Conservation (phyloP, 2,329 filamentous ascomycete genomes). For the Fusarium sp. region DNA sequence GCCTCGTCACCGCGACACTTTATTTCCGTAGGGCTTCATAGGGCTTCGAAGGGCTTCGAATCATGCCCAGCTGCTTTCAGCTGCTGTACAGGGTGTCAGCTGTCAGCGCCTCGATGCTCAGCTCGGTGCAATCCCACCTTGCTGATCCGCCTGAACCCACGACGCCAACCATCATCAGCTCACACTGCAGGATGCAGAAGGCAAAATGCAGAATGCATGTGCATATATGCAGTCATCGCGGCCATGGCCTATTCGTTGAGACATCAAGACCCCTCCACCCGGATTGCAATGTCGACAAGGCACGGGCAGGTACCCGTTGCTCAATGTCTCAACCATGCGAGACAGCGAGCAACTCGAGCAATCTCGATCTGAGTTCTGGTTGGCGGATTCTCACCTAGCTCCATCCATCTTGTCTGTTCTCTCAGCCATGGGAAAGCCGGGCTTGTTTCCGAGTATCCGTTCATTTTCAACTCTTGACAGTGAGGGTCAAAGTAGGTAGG, state of each 20-base stretch:
- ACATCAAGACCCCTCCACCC: conserved; percentile 6
- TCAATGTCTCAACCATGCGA: background rate
- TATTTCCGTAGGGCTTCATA: background rate
- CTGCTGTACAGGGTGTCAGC: background rate
- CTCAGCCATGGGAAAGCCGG: background rate
- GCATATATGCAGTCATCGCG: conserved; percentile 1
- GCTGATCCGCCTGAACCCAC: background rate
- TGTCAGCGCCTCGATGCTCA: background rate
- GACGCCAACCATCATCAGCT: background rate
- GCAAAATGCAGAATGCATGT: background rate
- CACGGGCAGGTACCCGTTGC: conserved; percentile 7
- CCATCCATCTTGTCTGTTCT: background rate
- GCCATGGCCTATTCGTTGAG: conserved; percentile 4
- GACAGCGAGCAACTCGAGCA: background rate
- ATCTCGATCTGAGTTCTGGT: background rate
- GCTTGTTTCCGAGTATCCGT: background rate
- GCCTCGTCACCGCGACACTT: background rate
- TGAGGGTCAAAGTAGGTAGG: background rate
- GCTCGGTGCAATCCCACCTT: background rate
- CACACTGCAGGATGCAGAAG: background rate
- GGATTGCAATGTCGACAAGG: background rate
- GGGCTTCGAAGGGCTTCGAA: background rate
- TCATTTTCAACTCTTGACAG: background rate
- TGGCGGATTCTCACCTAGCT: background rate
- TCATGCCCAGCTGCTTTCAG: background rate